These are phyloP conservation scores for Nematodospora anomalae DNA, from an alignment of 1,139 yeast species.

Conservation along the genomic window DNA sequence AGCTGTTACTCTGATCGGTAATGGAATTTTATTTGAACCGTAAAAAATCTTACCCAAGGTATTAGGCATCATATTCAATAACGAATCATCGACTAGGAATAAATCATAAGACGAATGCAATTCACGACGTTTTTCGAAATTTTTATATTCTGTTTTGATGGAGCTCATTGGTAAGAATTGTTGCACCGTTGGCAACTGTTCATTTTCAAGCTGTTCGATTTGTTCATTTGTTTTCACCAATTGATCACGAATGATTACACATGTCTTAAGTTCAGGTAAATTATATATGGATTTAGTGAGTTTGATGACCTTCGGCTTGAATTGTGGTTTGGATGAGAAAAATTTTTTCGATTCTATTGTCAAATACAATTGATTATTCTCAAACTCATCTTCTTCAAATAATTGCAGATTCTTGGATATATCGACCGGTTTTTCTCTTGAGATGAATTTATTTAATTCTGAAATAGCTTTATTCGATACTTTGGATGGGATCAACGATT, in stretches of 20 bases:
- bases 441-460: slow-evolving; percentile 50
- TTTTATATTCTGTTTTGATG: slow-evolving; percentile 65
- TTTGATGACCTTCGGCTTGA: slow-evolving; percentile 70
- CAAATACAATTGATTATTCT: slow-evolving; percentile 51
- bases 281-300: slow-evolving; percentile 52
- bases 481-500: slow-evolving; percentile 19
- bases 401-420: slow-evolving; percentile 29
- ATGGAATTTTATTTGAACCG: slow-evolving; percentile 62
- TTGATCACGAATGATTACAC: slow-evolving; percentile 73
- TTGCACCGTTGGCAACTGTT: slow-evolving; percentile 45
- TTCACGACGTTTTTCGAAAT: slow-evolving; percentile 70
- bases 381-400: slow-evolving; percentile 56
- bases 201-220: slow-evolving; percentile 59
- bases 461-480: slow-evolving; percentile 47
- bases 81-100: slow-evolving; percentile 80
- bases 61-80: slow-evolving; percentile 78
- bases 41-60: slow-evolving; percentile 80
- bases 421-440: slow-evolving; percentile 24
- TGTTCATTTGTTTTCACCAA: slow-evolving; percentile 58
- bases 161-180: slow-evolving; percentile 56
- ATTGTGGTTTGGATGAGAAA: slow-evolving; percentile 58
- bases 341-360: slow-evolving; percentile 67
- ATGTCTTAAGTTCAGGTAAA: slow-evolving; percentile 53
- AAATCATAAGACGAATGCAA: slow-evolving; percentile 61
- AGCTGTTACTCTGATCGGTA: slow-evolving; percentile 59